phyloP scores from a whole-genome alignment of 768 basidiomycete genomes.

The Termitomyces sp. region DNA sequence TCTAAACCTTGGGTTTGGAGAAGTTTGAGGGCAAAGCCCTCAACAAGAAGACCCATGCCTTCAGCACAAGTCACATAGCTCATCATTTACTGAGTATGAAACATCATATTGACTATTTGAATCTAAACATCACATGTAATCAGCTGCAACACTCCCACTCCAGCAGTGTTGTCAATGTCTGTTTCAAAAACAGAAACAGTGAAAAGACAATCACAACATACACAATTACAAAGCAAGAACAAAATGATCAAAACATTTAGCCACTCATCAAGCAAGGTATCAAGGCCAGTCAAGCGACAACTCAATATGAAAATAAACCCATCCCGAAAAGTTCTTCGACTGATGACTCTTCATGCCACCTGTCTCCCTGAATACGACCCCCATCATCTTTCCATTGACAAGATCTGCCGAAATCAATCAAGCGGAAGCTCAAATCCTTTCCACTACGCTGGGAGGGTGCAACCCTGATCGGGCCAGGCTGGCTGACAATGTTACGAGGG shows the following conservation, averaged over 20 bases:
- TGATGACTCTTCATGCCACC: not conserved
- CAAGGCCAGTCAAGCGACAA: not conserved
- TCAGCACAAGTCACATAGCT: no score
- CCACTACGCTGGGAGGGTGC: slow-evolving; percentile 10
- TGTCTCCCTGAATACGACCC: not conserved
- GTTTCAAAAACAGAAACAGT: no score
- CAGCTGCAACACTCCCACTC: no score
- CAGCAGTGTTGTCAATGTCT: no score
- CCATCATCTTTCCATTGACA: not conserved
- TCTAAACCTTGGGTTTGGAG: no score
- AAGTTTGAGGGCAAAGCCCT: no score
- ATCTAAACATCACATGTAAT: no score
- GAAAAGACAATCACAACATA: no score
- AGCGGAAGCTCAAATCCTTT: slow-evolving; percentile 24
- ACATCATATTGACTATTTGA: no score
- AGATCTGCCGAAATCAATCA: slow-evolving; percentile 34
- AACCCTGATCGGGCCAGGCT: slow-evolving; percentile 24
- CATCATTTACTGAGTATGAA: no score
- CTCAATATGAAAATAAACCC: slow-evolving; percentile 1
- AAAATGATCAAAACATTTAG: not conserved
- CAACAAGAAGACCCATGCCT: no score
- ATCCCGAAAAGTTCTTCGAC: slow-evolving; percentile 2
- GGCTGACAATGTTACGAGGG: slow-evolving; percentile 31
- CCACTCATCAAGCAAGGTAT: not conserved
- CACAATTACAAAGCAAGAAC: not conserved